Percentiles rank a stretch among this genome's conserved stretches.
Conservation (phyloP, 257 asterid species). For the Solanum bulbocastanum region DNA sequence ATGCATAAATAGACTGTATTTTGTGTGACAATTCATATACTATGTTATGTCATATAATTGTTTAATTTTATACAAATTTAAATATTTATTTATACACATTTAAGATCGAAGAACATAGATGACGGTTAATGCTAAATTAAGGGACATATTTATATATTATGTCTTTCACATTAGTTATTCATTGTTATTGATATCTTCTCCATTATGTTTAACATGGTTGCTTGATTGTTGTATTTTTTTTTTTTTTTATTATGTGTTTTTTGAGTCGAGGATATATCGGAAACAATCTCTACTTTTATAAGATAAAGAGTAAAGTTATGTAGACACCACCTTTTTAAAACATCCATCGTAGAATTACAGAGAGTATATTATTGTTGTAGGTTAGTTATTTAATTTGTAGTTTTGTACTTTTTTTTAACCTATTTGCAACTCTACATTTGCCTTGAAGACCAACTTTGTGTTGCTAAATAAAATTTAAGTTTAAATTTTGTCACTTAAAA, state of each 20-base stretch:
- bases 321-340: too few species aligned
- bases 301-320: not conserved
- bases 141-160: too few species aligned
- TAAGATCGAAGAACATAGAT: too few species aligned
- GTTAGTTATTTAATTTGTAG: not conserved
- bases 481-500: not conserved
- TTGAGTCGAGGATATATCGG: rapidly evolving
- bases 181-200: not conserved
- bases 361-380: not conserved
- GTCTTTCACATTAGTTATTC: not conserved
- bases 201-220: not conserved
- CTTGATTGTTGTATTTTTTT: not conserved
- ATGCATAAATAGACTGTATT: too few species aligned
- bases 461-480: not conserved
- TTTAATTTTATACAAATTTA: too few species aligned
- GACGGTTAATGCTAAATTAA: too few species aligned
- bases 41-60: too few species aligned
- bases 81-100: too few species aligned
- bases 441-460: not conserved
- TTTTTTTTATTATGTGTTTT: not conserved
- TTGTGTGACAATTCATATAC: too few species aligned
- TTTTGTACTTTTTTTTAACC: too few species aligned
- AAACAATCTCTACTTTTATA: not conserved
- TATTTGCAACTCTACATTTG: not conserved
- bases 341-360: rapidly evolving